Percentiles rank a stretch among this genome's conserved stretches.
These are phyloP conservation scores for Myochromella boudieri DNA, from an alignment of 768 basidiomycete species.

Conservation along the genomic window DNA sequence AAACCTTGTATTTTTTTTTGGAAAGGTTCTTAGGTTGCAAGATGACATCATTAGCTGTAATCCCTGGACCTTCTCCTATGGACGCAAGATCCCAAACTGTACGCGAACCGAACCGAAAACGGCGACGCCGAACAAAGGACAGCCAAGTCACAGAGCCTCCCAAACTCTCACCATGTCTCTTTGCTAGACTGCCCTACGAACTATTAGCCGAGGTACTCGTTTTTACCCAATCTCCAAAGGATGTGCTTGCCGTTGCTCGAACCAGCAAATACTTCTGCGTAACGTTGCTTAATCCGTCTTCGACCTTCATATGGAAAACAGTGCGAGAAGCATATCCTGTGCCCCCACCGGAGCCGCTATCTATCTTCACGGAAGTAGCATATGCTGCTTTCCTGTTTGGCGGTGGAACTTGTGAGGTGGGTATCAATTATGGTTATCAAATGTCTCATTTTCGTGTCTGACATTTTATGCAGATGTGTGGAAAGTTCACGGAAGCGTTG, in stretches of 20 bases:
- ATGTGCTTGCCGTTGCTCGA: slow-evolving; percentile 59
- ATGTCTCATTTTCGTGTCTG: not conserved
- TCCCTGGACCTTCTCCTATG: not conserved
- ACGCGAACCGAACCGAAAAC: too few species aligned
- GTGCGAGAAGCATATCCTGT: slow-evolving; percentile 34
- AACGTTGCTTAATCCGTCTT: slow-evolving; percentile 44
- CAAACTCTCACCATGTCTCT: slow-evolving; percentile 2
- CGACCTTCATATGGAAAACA: slow-evolving; percentile 59
- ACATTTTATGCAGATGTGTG: slow-evolving; percentile 35
- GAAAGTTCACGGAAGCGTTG: slow-evolving; percentile 29
- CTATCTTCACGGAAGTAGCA: slow-evolving; percentile 48
- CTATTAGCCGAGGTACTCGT: slow-evolving; percentile 63
- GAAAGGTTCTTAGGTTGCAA: not conserved
- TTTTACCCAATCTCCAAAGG: slow-evolving; percentile 48
- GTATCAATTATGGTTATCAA: slow-evolving; percentile 17
- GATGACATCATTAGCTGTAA: not conserved
- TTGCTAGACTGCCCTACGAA: slow-evolving; percentile 53
- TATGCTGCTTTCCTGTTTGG: slow-evolving; percentile 70
- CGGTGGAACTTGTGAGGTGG: slow-evolving; percentile 54
- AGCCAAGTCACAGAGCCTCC: not conserved
- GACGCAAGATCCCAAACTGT: too few species aligned
- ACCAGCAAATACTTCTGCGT: slow-evolving; percentile 53
- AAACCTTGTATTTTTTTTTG: not conserved
- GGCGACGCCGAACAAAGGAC: not conserved
- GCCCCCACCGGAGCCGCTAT: slow-evolving; percentile 25